Evolutionary conservation across 345 rosid species (phyloP), one percentile per base, ranked within the genome.

Genomic region (Bruguiera parviflora): DNA sequence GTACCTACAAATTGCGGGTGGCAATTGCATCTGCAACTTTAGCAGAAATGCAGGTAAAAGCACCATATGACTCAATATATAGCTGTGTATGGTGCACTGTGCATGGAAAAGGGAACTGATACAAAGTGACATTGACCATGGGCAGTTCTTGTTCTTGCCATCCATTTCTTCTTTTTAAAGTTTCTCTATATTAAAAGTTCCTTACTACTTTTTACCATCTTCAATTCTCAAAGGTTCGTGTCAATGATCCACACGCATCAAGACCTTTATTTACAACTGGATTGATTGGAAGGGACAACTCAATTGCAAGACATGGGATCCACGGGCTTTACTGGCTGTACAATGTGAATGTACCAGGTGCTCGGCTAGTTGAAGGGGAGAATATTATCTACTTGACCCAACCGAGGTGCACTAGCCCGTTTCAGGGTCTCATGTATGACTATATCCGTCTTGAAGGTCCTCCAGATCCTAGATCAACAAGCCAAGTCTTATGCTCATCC

Each of bases 301-400:
- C 79, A 24, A 75, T 75, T 46, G 79, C 79, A 21, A 75, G 79
- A 67, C 79, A 75, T 53, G 79, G 79, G 21, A 65, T 65, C 39
- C 79, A 75, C 22, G 79, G 79, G 29, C 57, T 75, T 35, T 75
- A 70, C 64, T 25, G 79, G 71, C 62, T 75, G 43, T 70, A 58
- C 58, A 43, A 53, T 60, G 71, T 75, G 25, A 53, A 53, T 21
- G 47, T 71, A 35, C 64, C 71, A 3, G 75, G 71, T 9, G 51
- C 64, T 6, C 49, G 31, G 29, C 21, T 75, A 15, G 63, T 65
- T 9, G 58, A 71, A 59, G 75, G 79, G 35, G 66, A 60, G 46
- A 75, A 75, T 25, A 61, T 70, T 46, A 55, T 75, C 55, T 75
- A 65, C 39, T 33, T 75, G 58, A 61, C 71, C 19, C 75, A 59